Evolutionary conservation across 805 yeast genomes (phyloP).

Genomic region (Wickerhamiella domercqiae): DNA sequence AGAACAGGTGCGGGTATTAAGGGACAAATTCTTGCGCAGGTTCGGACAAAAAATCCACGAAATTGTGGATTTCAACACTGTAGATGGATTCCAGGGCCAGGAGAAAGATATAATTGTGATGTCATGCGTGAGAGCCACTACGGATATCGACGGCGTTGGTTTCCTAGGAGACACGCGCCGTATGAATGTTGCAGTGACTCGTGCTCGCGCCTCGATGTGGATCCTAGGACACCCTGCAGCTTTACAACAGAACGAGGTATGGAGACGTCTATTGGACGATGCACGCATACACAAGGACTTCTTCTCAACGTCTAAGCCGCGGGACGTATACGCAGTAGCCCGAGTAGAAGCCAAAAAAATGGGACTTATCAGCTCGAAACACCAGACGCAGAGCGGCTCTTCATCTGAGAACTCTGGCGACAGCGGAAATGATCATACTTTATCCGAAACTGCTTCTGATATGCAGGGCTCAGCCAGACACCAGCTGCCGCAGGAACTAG

Average conservation of each 20-base stretch:
- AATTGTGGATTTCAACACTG: conserved; percentile 78
- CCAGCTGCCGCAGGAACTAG: too few species aligned
- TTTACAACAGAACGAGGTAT: conserved; percentile 46
- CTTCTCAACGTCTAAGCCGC: not conserved
- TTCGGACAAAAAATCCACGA: conserved; percentile 50
- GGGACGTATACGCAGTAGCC: not conserved
- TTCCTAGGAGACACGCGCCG: conserved; percentile 83
- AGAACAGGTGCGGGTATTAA: conserved; percentile 57
- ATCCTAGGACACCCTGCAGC: conserved; percentile 69
- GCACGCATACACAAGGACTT: conserved; percentile 36
- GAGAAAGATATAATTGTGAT: conserved; percentile 87
- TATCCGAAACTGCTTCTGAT: too few species aligned
- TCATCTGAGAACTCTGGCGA: too few species aligned
- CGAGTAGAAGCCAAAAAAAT: not conserved
- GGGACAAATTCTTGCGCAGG: conserved; percentile 37
- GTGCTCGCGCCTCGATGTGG: conserved; percentile 89
- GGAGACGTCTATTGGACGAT: conserved; percentile 56
- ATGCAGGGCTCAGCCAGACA: too few species aligned
- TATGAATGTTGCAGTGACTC: conserved; percentile 92
- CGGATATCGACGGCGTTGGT: conserved; percentile 46
- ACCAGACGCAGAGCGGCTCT: too few species aligned
- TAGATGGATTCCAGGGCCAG: conserved; percentile 97
- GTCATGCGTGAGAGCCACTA: conserved; percentile 88
- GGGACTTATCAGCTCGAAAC: too few species aligned
- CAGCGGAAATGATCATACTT: too few species aligned